Base-by-base conservation (phyloP, 1,139 yeast species). In the Kodamaea anthophila region DNA sequence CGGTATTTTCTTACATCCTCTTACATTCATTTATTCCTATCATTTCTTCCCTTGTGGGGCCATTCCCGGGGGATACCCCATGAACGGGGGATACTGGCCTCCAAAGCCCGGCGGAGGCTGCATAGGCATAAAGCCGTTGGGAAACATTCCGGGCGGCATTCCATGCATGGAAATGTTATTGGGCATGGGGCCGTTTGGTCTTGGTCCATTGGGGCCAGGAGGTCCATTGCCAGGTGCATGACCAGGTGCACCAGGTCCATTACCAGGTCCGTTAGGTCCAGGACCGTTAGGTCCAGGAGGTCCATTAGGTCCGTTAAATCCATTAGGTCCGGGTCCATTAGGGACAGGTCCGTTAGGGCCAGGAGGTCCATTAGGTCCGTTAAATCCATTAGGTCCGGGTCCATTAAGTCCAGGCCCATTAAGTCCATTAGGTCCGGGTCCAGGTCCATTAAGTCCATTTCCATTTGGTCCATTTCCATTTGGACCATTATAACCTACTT, bases 61-160 rank as follows among this genome's bases (percentile, higher is more conserved):
- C 48, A 55, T 43, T 23, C 57, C 54, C 29, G 56, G 49, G 15
- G 59, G 55, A 23, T 39, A 39, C 4, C 49, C 53, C 48, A 50
- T 48, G 28, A 36, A 52, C 21, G 40, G 53, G 11, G 47, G 49
- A 21, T 40, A 46, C 24, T 41, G 33, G 13, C 24, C 47, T 15
- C 44, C 46, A 30, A 39, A 40, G 27, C 44, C 45, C 20, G 42
- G 52, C 5, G 50, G 58, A 21, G 56, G 53, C 14, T 34, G 35
- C 24, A 37, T 42, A 22, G 36, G 36, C 28, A 35, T 28, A 29
- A 29, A 26, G 13, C 37, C 39, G 8, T 35, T 35, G 5, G 40
- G 46, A 13, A 30, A 36, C 38, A 39, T 40, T 4, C 42, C 44
- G 9, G 44, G 46, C 2, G 42, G 41, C 8, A 9, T 6, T 16